These are phyloP conservation scores for Rhytidiadelphus loreus DNA, from an alignment of 225 moss, liverwort and hornwort species.

Conservation along the genomic window DNA sequence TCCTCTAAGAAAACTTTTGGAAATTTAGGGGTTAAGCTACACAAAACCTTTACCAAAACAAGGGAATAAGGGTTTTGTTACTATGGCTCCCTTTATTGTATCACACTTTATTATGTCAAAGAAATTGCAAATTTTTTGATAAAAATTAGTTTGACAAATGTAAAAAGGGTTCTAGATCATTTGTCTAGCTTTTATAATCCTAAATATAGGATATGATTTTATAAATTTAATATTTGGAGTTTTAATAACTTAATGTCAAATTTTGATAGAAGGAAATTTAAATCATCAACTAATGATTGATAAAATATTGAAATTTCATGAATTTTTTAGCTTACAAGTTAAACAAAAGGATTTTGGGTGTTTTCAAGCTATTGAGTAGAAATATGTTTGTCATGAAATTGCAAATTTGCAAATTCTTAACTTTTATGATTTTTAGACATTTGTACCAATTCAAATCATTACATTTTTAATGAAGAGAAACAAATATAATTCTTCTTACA, in stretches of 20 bases:
- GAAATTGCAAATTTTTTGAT: neutral
- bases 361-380: neutral
- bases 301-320: neutral
- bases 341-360: neutral
- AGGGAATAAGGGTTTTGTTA: neutral
- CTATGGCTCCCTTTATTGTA: neutral
- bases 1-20: neutral
- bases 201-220: no score
- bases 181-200: neutral
- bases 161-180: neutral
- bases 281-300: neutral
- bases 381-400: neutral
- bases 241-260: neutral
- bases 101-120: neutral
- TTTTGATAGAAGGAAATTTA: neutral
- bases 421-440: neutral
- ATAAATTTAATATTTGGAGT: no score
- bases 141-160: neutral
- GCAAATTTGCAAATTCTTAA: neutral
- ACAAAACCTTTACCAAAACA: rapidly evolving
- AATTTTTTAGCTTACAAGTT: neutral
- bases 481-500: neutral
- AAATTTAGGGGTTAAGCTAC: rapidly evolving
- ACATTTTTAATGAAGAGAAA: neutral
- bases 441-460: neutral